phyloP scores from a whole-genome alignment of 768 basidiomycete species.

The Rhodotorula sphaerocarpa region DNA sequence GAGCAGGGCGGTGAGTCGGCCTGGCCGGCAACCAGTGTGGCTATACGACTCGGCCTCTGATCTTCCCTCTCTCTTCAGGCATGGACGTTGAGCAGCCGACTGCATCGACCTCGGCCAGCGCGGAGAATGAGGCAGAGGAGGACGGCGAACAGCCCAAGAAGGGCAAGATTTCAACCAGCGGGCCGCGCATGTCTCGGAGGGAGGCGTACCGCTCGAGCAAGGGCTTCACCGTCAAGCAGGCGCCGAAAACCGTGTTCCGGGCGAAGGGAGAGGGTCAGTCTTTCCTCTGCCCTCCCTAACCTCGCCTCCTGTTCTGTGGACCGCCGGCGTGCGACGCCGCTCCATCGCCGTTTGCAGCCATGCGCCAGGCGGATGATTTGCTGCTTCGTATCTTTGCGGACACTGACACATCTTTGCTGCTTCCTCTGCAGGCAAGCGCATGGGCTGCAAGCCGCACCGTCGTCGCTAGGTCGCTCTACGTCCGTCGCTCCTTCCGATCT shows the following conservation, averaged over 20 bases:
- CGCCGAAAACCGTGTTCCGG: constrained; percentile 22
- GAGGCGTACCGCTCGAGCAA: constrained; percentile 43
- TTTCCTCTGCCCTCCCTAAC: too few species aligned
- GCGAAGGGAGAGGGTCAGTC: constrained; percentile 15
- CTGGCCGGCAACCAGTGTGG: too few species aligned
- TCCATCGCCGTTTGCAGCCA: too few species aligned
- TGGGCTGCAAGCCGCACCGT: constrained; percentile 34
- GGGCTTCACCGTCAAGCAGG: constrained; percentile 35
- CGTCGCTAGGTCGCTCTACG: constrained; percentile 6
- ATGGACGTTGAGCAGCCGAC: constrained; percentile 21
- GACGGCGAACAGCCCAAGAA: not conserved
- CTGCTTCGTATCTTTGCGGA: too few species aligned
- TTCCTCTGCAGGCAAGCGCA: constrained; percentile 11
- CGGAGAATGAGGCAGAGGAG: not conserved
- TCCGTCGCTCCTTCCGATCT: not conserved
- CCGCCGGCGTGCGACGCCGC: too few species aligned
- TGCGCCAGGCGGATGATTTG: too few species aligned
- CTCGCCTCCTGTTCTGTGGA: too few species aligned
- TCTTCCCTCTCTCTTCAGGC: not conserved
- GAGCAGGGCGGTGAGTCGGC: constrained; percentile 26
- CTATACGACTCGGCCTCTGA: too few species aligned
- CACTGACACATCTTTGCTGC: too few species aligned
- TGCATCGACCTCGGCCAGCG: not conserved
- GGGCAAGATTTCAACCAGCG: constrained; percentile 43
- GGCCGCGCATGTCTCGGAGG: constrained; percentile 40